Evolutionary conservation across 2,329 filamentous ascomycete genomes (phyloP), one percentile per base, ranked within the genome.

Genomic region (Clonostachys rosea): DNA sequence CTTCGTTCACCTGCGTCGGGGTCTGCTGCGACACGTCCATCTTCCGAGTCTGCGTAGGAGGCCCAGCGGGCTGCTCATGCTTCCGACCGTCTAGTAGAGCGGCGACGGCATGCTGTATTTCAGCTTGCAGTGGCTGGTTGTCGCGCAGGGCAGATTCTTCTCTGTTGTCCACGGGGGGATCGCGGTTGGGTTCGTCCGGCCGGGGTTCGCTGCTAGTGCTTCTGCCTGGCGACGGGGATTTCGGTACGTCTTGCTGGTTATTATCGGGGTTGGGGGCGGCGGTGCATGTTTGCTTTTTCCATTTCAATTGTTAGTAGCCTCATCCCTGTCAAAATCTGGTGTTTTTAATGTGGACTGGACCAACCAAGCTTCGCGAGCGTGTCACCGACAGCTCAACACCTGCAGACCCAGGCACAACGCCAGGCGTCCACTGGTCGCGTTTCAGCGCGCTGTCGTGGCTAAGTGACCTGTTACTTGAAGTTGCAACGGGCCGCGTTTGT

Each of bases 1-100:
- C 76, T 41, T 74, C 70, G 52, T 83, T 83, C 49, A 71, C 65
- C 59, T 83, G 79, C 2, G 79, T 83, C 2, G 74, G 74, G 10
- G 77, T 78, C 47, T 74, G 69, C 39, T 76, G 71, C 11, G 75
- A 77, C n/a, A 60, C 63, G 34, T 74, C 67, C 65, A 71, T 75
- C 45, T 63, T 73, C 49, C 49, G 51, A 30, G 52, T 50, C 46
- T 48, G 24, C 24, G 24, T 30, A 30, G 24, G 24, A 24, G 24
- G 24, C 24, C 24, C 24, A 30, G 24, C 3, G 24, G 24, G 24
- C 24, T 35, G 24, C 24, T 35, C 42, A 43, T 5, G 55, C 48
- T 30, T 30, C 24, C 24, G 24, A 30, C 9, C 24, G 24, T 30
- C 24, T 30, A 30, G 24, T 10, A 30, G 24, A 2, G 24, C 7